Conservation (phyloP, 306 rosid species). For the Vicia villosa region DNA sequence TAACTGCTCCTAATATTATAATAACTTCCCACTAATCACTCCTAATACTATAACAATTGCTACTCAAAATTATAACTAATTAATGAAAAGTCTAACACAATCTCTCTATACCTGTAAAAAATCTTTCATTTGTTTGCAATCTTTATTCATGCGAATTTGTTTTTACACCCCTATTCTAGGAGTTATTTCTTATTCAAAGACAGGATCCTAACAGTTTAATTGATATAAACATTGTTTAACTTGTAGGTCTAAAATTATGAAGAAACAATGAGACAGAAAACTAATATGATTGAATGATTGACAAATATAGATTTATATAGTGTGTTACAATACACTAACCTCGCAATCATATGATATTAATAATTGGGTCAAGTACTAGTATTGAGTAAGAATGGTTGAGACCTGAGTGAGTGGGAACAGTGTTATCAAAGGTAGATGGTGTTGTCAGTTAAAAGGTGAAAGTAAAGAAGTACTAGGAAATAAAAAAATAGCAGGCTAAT, state of each 20-base stretch:
- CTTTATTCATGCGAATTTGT: too few relatives aligned
- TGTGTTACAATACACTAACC: neutral
- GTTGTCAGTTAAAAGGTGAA: neutral
- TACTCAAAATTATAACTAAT: too few relatives aligned
- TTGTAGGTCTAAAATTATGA: neutral
- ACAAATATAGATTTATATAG: neutral
- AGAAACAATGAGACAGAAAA: neutral
- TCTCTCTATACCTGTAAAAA: too few relatives aligned
- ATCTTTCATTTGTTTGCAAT: too few relatives aligned
- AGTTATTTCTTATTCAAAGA: neutral
- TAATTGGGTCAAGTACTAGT: conserved; percentile 2
- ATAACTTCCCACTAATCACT: too few relatives aligned
- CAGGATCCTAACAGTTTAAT: neutral
- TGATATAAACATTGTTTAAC: neutral
- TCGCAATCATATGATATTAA: neutral
- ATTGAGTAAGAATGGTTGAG: conserved; percentile 1
- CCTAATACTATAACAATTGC: too few relatives aligned
- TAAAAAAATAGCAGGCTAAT: conserved; percentile 1
- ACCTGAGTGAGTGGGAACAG: neutral
- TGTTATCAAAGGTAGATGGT: conserved; percentile 11
- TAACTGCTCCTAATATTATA: too few relatives aligned
- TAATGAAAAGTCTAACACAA: too few relatives aligned
- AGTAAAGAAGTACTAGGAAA: conserved; percentile 3
- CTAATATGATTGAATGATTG: neutral
- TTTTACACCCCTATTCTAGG: neutral